Base-by-base conservation (phyloP, 1,139 yeast genomes). In the Zygoascus meyerae region DNA sequence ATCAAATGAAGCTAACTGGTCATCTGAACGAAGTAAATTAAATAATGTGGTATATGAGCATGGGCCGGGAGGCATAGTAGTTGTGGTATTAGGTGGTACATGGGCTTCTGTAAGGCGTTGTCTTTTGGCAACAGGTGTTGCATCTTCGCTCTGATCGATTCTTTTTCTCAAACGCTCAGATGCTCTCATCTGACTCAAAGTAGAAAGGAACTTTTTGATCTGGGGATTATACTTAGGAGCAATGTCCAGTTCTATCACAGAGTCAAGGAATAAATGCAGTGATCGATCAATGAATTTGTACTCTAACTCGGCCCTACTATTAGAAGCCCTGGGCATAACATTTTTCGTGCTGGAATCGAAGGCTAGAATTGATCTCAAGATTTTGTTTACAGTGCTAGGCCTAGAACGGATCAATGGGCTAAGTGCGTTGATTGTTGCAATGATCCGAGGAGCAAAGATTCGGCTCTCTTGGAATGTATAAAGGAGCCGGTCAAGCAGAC, bases 1-100 rank as follows among this genome's bases (percentile, higher is more conserved):
- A 62, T 89, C 92, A 59, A 86, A 83, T 43, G 74, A 71, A 26
- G 79, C 76, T 42, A 81, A 64, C 42, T 82, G 79, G 61, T 83
- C 81, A 31, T 67, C 64, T 2, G 81, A 70, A 45, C 79, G 83
- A 50, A 83, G 81, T 49, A 90, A 71, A 38, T 81, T 77, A 62
- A 79, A 90, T 34, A 69, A 50, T 6, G 64, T 56, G 17, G 67
- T 57, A 41, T 60, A 64, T 3, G 69, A 65, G 34, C 56, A 62
- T 1, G 61, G 59, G 1, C 66, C 67, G 1, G 61, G 46, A 0
- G 66, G 65, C 42, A 64, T 54, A 9, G 44, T 34, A 0, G 63
- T 59, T 9, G 58, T 47, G 21, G 53, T 50, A 35, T 58, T 58
- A 12, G 55, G 52, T 17, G 63, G 60, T 54, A 55, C 48, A 29